Conservation (phyloP, 148 eudicot genomes). For the Arctostaphylos glauca region DNA sequence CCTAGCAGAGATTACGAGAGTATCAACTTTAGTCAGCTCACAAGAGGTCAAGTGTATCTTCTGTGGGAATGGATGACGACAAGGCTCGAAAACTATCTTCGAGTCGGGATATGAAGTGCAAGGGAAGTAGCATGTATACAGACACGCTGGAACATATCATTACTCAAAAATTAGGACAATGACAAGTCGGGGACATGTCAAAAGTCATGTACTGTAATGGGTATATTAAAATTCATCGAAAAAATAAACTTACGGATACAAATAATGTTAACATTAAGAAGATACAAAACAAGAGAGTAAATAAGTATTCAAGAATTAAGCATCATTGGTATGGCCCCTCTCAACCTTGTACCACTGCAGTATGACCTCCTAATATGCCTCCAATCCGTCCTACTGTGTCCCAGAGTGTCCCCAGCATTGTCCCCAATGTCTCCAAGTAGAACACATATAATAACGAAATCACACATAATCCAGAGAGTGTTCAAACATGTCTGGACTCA, state of each 20-base stretch:
- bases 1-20: slow-evolving; percentile 1
- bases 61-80: background rate
- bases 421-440: background rate
- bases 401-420: background rate
- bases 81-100: background rate
- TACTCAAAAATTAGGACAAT: background rate
- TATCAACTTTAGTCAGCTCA: background rate
- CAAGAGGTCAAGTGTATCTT: background rate
- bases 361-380: background rate
- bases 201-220: background rate
- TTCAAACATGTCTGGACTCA: background rate
- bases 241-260: background rate
- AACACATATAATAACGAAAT: background rate
- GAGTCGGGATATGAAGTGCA: background rate
- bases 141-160: background rate
- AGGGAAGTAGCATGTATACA: background rate
- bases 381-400: background rate
- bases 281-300: background rate
- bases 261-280: background rate
- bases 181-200: background rate
- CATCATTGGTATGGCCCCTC: background rate
- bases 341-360: background rate
- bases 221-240: background rate
- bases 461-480: background rate
- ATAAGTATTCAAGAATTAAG: background rate